These are phyloP conservation scores for Climacium dendroides DNA, from an alignment of 225 moss, liverwort and hornwort species.

Conservation along the genomic window DNA sequence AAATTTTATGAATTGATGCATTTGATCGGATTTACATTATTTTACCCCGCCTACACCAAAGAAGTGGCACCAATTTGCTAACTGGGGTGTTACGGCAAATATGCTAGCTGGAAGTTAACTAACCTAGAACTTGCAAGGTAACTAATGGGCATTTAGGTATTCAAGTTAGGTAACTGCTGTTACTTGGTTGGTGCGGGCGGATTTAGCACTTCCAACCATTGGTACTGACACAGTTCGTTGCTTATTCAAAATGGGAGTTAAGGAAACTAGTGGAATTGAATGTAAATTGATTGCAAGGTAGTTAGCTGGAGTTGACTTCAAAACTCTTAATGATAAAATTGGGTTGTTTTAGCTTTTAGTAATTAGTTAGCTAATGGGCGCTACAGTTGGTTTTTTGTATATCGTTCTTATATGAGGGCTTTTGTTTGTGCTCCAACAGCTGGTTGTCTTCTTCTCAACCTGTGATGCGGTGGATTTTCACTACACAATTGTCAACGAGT, in stretches of 20 bases:
- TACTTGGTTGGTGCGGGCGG: background rate
- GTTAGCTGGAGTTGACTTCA: background rate
- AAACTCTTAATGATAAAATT: background rate
- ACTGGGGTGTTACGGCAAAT: background rate
- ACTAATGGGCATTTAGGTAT: background rate
- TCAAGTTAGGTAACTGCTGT: background rate
- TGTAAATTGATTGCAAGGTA: background rate
- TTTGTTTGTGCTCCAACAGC: constrained; percentile 9
- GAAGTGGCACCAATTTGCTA: background rate
- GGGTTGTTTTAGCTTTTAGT: background rate
- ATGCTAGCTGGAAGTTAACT: background rate
- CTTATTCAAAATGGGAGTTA: background rate
- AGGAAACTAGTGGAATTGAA: background rate
- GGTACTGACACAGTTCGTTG: background rate
- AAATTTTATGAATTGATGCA: background rate
- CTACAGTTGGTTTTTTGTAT: background rate
- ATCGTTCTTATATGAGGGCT: background rate
- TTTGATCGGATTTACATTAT: background rate
- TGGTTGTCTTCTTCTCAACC: constrained; percentile 82
- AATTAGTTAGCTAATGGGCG: background rate
- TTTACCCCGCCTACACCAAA: background rate
- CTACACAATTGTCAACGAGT: constrained; percentile 38
- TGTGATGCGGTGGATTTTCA: constrained; percentile 99
- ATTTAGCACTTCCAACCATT: background rate
- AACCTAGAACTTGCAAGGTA: background rate